These are phyloP conservation scores for Agaricus bisporus DNA, from an alignment of 768 basidiomycete genomes.

Conservation along the genomic window DNA sequence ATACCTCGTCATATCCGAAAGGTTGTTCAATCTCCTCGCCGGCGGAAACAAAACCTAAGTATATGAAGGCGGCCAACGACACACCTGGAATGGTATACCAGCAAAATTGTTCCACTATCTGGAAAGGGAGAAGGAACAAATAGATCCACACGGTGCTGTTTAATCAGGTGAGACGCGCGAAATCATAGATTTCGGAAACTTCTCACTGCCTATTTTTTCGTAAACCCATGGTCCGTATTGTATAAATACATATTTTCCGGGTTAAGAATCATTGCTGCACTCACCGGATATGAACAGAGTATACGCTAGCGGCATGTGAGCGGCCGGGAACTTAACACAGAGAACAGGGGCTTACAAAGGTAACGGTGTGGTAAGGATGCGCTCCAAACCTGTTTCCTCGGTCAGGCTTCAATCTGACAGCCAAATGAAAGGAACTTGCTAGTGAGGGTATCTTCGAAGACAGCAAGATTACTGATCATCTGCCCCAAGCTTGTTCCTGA, in stretches of 20 bases:
- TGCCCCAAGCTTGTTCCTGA: slow-evolving; percentile 44
- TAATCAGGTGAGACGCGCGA: background rate
- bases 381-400: slow-evolving; percentile 39
- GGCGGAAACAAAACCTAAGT: slow-evolving; percentile 70
- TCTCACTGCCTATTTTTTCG: slow-evolving; percentile 25
- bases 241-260: background rate
- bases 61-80: slow-evolving; percentile 61
- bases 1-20: slow-evolving; percentile 60
- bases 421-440: slow-evolving; percentile 23
- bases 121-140: slow-evolving; percentile 74
- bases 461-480: slow-evolving; percentile 42
- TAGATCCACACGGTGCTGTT: slow-evolving; percentile 63
- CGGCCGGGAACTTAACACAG: background rate
- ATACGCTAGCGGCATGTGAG: slow-evolving; percentile 34
- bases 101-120: slow-evolving; percentile 53
- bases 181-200: background rate
- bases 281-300: slow-evolving; percentile 56
- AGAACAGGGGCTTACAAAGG: slow-evolving; percentile 46
- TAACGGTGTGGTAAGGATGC: slow-evolving; percentile 56
- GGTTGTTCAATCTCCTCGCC: slow-evolving; percentile 69
- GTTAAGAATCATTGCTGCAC: background rate
- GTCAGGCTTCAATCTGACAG: background rate
- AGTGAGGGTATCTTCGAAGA: slow-evolving; percentile 48
- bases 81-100: slow-evolving; percentile 68
- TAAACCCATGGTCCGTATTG: background rate